Conservation (phyloP, 192 early-diverging fungal genomes). For the Entomortierella chlamydospora region DNA sequence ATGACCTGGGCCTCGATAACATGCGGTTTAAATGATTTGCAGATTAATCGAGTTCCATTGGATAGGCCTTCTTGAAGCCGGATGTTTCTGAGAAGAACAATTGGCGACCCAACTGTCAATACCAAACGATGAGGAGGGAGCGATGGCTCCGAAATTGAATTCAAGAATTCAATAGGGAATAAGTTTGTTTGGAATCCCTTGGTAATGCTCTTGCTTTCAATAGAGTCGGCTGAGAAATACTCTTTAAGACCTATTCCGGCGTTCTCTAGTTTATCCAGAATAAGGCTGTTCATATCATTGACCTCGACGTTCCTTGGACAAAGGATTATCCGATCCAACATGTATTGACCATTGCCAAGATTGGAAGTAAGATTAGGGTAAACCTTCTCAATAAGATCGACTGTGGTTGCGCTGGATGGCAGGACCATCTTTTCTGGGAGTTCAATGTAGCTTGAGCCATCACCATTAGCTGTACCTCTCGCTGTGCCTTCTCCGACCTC, state of each 20-base stretch:
- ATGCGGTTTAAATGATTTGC: background rate
- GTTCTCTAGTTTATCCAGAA: background rate
- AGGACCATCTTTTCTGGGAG: too few relatives aligned
- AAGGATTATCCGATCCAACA: background rate
- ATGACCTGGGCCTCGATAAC: constrained; percentile 16
- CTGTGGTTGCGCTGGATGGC: background rate
- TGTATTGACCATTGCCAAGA: background rate
- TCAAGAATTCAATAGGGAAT: constrained; percentile 5
- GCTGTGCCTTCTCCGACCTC: constrained; percentile 9
- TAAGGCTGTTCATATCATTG: background rate
- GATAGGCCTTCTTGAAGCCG: background rate
- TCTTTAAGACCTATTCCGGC: background rate
- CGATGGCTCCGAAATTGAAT: background rate
- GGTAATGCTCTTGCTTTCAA: background rate
- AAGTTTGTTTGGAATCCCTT: background rate
- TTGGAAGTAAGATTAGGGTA: background rate
- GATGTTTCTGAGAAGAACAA: constrained; percentile 11
- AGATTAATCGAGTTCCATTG: constrained; percentile 22
- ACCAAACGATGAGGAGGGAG: constrained; percentile 10
- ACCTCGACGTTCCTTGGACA: background rate
- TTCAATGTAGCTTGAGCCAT: background rate
- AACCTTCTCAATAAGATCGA: background rate
- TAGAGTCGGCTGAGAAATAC: background rate
- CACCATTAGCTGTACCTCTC: background rate
- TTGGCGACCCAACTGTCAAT: constrained; percentile 1